These are phyloP conservation scores for Beauveria sp. DNA, from an alignment of 2,329 filamentous ascomycete species.

Conservation along the genomic window DNA sequence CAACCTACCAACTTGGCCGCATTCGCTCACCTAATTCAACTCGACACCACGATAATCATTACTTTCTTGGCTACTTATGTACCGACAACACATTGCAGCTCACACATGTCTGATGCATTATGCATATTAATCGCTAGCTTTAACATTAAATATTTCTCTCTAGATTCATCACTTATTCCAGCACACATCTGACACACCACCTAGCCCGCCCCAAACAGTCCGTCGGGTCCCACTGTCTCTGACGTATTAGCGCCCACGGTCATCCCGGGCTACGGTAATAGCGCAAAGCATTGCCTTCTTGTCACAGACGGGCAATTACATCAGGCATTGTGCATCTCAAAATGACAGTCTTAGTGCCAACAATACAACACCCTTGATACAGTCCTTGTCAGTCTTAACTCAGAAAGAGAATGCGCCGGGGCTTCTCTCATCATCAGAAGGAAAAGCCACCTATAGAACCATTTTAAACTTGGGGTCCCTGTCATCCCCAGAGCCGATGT, in stretches of 20 bases:
- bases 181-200: not conserved
- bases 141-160: not conserved
- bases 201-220: not conserved
- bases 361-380: too few relatives aligned
- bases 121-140: not conserved
- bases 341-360: too few relatives aligned
- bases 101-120: not conserved
- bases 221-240: not conserved
- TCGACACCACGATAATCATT: not conserved
- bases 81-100: not conserved
- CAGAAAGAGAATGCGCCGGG: too few relatives aligned
- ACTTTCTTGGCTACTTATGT: not conserved
- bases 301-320: not conserved
- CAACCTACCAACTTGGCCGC: too few relatives aligned
- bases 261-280: not conserved
- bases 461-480: constrained; percentile 55
- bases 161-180: not conserved
- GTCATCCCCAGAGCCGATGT: constrained; percentile 52
- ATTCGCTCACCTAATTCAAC: not conserved
- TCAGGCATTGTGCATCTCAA: too few relatives aligned
- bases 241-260: not conserved
- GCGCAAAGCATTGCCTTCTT: not conserved
- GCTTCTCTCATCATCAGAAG: not conserved
- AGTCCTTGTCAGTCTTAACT: too few relatives aligned
- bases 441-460: constrained; percentile 37